A percentile compares a stretch with the other conserved stretches of the same genome.
Evolutionary conservation across 2,329 filamentous ascomycete species (phyloP).

Genomic region (Aureobasidium pullulans): DNA sequence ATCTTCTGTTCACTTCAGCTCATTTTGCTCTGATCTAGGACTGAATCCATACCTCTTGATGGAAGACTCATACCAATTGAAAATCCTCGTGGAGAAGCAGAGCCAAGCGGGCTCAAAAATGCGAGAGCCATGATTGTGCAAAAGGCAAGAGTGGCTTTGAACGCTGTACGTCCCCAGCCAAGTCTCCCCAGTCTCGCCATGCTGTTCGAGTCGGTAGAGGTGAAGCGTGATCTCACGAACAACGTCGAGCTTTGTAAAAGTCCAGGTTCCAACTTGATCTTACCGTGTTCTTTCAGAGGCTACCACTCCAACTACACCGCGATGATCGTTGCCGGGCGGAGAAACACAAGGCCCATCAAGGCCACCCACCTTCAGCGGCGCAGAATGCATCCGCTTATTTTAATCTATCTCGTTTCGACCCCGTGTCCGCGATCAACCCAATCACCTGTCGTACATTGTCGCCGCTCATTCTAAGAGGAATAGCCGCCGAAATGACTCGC

Average conservation of each 20-base stretch:
- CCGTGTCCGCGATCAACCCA: not conserved
- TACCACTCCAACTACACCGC: not conserved
- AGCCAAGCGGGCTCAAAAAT: not conserved
- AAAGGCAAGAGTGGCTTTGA: not conserved
- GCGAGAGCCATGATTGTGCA: not conserved
- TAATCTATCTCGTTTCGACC: not conserved
- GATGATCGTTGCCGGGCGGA: not conserved
- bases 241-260: not conserved
- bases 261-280: not conserved
- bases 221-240: not conserved
- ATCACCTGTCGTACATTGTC: not conserved
- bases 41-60: not conserved
- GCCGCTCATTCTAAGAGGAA: not conserved
- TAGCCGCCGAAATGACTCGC: not conserved
- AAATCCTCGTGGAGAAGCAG: not conserved
- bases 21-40: not conserved
- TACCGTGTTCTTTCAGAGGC: not conserved
- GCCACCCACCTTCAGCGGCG: not conserved
- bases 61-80: not conserved
- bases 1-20: not conserved
- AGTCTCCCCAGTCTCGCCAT: conserved; percentile 3
- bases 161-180: not conserved
- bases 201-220: not conserved
- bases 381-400: not conserved
- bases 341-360: not conserved